A percentile compares a stretch with the other conserved stretches of the same genome.
phyloP scores from a whole-genome alignment of 768 basidiomycete species.

The Sporobolomyces roseus region DNA sequence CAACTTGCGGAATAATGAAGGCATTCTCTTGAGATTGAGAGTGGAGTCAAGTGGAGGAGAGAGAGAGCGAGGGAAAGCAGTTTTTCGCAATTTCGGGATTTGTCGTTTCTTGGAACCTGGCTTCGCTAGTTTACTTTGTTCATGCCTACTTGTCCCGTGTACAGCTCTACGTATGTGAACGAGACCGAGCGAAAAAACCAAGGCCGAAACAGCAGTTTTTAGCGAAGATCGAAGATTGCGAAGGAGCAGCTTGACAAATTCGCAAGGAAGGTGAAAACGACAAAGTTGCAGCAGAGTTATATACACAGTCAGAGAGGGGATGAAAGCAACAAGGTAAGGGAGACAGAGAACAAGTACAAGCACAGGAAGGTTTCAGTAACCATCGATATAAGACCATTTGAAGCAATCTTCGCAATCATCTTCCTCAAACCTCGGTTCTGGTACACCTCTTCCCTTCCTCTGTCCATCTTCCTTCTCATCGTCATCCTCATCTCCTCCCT shows the following conservation, averaged over 20 bases:
- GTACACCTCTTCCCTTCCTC: constrained; percentile 36
- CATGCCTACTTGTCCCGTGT: too few species aligned
- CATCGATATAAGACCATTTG: constrained; percentile 39
- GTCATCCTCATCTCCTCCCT: not conserved
- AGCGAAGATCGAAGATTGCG: too few species aligned
- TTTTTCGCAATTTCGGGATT: too few species aligned
- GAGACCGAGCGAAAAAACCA: too few species aligned
- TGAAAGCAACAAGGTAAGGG: too few species aligned
- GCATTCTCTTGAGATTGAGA: too few species aligned
- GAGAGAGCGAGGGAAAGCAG: not conserved
- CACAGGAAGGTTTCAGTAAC: not conserved
- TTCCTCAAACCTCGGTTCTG: constrained; percentile 32
- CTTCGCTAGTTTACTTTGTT: too few species aligned
- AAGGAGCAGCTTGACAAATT: too few species aligned
- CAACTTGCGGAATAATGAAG: constrained; percentile 13
- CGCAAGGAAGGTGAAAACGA: too few species aligned
- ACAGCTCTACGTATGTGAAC: too few species aligned
- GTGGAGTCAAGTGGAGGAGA: not conserved
- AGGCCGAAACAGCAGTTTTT: too few species aligned
- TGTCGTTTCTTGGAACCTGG: too few species aligned
- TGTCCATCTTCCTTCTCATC: constrained; percentile 12
- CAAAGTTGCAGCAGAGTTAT: not conserved
- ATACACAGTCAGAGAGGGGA: not conserved
- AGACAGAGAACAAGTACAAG: not conserved
- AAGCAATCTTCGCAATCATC: constrained; percentile 41